Base-by-base conservation (phyloP, 768 basidiomycete species). In the Clathrus columnatus region DNA sequence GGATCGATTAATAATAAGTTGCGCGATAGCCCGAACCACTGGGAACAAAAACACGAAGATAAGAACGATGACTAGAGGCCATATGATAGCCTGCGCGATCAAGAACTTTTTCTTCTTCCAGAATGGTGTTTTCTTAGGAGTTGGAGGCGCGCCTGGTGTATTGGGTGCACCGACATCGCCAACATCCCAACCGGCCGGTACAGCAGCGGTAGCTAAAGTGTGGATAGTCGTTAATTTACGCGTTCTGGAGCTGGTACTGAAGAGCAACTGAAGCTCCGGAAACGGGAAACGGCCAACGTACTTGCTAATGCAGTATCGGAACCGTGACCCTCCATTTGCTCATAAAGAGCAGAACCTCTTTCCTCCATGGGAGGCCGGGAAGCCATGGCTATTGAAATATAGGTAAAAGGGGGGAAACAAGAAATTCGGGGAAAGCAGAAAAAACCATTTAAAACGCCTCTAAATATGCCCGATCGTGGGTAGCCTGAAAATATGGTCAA, bases 31-130 rank as follows among this genome's bases (percentile, higher is more conserved):
- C 49, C 69, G 75, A 54, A 87, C 72, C 54, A 87, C 81, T 5
- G 85, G 85, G 65, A 79, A 87, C 21, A 87, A 66, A 10, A 86
- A 47, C 58, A 87, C 77, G 67, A 87, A 87, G 18, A 87, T 66
- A 32, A 86, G 64, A 16, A 75, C 81, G 51, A 87, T 84, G 30
- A 71, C 78, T 16, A 86, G 62, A 5, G 77, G 73, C 17, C 74
- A 67, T 3, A 73, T 62, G 26, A 85, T 72, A 58, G 80, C 63
- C 51, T 73, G 72, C 26, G 76, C 73, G 57, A 85, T 75, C 57
- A 85, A 81, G 71, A 86, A 85, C 73, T 75, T 78, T 42, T 77
- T 75, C 58, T 72, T 76, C 65, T 79, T 83, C 70, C 82, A 84
- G 54, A 84, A 74, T 14, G 80, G 81, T 27, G 63, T 63, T 41